Base-by-base conservation (phyloP, 75 land plant genomes). In the Larix kaempferi region DNA sequence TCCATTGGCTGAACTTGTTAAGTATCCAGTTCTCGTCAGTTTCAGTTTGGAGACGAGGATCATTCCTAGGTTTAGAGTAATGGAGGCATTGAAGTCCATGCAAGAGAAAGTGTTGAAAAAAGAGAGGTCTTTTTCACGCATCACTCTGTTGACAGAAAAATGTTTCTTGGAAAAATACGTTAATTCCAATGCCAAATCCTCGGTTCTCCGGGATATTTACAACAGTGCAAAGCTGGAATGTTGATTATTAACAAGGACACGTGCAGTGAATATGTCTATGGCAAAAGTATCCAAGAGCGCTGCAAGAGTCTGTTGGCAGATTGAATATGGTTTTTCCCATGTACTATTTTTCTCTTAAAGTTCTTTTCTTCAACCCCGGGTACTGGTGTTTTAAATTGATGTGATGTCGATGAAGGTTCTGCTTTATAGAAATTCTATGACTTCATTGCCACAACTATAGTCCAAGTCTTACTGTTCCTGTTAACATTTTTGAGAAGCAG, bases 21-120 rank as follows among this genome's bases (percentile, higher is more conserved):
- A 15, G 7, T 35, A 41, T 12, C 81, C 81, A 0, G 0, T 4
- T 7, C 59, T 17, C 14, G 39, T 83, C 56, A 62, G 66, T 67
- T n/a, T 17, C 37, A 77, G 76, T 13, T 10, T 83, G 65, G 81
- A 80, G 62, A 21, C 23, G 2, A 62, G 81, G 66, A 59, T 76
- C 29, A 55, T 79, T 37, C 85, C 85, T 26, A 61, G 85, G 22
- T 63, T 55, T 35, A 76, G 73, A 56, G 81, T 80, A 29, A 7
- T 77, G 21, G 39, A 73, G 75, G 74, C 77, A 25, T 17, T 80
- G 63, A 79, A 64, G 59, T 72, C 79, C 0, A 80, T 77, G 76
- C 75, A n/a, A 60, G 44, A 41, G 6, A 5, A 41, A 3, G 21
- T 79, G 65, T 3, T 64, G 25, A 80, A 80, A 76, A 80, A 57